Evolutionary conservation across 306 rosid species (phyloP).

Genomic region (Cicer bijugum): DNA sequence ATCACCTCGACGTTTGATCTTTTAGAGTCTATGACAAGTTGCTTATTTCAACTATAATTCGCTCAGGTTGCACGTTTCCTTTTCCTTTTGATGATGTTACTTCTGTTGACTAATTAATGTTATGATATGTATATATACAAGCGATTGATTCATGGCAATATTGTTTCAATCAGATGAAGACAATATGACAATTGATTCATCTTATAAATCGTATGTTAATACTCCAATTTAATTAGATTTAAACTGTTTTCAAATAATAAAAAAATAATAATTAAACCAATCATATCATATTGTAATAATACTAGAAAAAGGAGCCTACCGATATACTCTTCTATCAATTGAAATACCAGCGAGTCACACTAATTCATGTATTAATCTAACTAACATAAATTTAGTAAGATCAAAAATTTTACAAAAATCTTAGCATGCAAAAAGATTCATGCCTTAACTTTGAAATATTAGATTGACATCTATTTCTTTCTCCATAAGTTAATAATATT

Average conservation of each 20-base stretch:
- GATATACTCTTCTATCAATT: too few relatives aligned
- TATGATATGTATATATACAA: too few relatives aligned
- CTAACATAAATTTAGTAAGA: not conserved
- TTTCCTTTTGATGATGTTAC: too few relatives aligned
- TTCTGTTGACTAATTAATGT: too few relatives aligned
- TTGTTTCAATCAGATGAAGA: too few relatives aligned
- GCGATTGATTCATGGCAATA: too few relatives aligned
- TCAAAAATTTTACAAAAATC: not conserved
- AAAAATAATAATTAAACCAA: not conserved
- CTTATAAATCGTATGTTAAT: not conserved
- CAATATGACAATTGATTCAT: not conserved
- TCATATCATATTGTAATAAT: not conserved
- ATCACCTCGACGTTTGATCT: not conserved
- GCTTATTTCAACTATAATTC: too few relatives aligned
- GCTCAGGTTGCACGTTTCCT: too few relatives aligned
- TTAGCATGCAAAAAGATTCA: slow-evolving; percentile 22
- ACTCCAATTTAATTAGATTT: not conserved
- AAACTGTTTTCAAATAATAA: not conserved
- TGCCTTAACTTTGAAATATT: slow-evolving; percentile 8
- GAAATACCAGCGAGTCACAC: too few relatives aligned
- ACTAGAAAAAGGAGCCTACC: too few relatives aligned
- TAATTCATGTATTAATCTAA: not conserved
- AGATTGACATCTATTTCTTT: slow-evolving; percentile 20
- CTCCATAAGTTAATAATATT: slow-evolving; percentile 12
- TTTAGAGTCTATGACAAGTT: not conserved